Conservation (phyloP, 805 yeast genomes). For the Pichia kluyveri region DNA sequence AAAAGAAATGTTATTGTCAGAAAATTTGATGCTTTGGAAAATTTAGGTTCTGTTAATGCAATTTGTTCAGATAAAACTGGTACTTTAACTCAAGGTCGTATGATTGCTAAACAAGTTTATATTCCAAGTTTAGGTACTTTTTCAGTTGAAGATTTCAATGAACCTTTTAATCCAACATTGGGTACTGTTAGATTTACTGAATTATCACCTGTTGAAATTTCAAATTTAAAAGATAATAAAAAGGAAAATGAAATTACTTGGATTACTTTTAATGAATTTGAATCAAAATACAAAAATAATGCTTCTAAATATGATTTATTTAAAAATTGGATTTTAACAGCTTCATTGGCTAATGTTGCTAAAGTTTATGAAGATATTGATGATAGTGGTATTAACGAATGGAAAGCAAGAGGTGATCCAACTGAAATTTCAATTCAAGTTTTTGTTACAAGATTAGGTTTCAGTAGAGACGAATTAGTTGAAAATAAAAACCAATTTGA, state of each 20-base stretch:
- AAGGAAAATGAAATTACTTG: conserved; percentile 25
- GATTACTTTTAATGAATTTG: conserved; percentile 21
- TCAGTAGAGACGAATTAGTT: conserved; percentile 35
- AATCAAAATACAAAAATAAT: conserved; percentile 7
- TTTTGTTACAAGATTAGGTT: conserved; percentile 50
- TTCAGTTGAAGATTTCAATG: conserved; percentile 43
- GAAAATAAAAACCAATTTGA: conserved; percentile 28
- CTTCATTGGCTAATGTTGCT: conserved; percentile 78
- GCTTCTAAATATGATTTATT: conserved; percentile 21
- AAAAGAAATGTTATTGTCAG: conserved; percentile 62
- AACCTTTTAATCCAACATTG: conserved; percentile 54
- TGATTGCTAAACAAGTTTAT: conserved; percentile 68
- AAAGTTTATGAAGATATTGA: conserved; percentile 41
- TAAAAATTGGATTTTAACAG: conserved; percentile 48
- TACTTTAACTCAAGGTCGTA: conserved; percentile 70
- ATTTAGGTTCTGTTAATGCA: conserved; percentile 69
- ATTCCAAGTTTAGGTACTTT: conserved; percentile 54
- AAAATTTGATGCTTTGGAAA: conserved; percentile 69
- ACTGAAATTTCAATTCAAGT: conserved; percentile 86
- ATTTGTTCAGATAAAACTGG: conserved; percentile 82
- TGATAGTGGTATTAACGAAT: conserved; percentile 29
- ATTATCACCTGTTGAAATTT: conserved; percentile 29
- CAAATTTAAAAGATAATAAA: conserved; percentile 15
- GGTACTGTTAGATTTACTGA: conserved; percentile 37
- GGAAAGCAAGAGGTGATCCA: conserved; percentile 86